Evolutionary conservation across 2,329 filamentous ascomycete genomes (phyloP), one percentile per base, ranked within the genome.

Genomic region (Nannizzia gypsea): DNA sequence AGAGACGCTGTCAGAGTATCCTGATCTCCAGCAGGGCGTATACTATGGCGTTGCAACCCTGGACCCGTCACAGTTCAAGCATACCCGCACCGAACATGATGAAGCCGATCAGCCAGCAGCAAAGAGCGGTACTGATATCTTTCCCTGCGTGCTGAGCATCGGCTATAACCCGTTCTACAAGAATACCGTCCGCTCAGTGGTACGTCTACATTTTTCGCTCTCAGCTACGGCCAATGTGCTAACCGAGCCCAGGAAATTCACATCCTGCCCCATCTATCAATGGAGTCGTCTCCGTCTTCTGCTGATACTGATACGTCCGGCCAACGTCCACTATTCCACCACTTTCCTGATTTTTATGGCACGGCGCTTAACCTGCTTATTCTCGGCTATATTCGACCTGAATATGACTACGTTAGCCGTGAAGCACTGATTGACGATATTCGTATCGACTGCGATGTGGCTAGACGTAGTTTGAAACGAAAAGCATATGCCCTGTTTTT

Each of bases 91-190:
- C 6, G 54, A 56, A 52, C 1, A 59, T 60, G 20, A 22, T 57
- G 57, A 11, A 58, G 5, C 56, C 6, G 36, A 58, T 2, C 38
- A 58, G 54, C 26, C 34, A 50, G 24, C 4, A n/a, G 55, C 59
- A 13, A 63, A 66, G 6, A 66, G 6, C 3, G 42, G 20, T 11
- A 46, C 42, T 17, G 69, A 66, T 17, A 78, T 93, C 60, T 89
- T 86, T 73, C 89, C 89, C 0, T 93, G 95, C 81, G 90, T 95
- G 65, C 88, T 96, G 86, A 89, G 85, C 63, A 92, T 96, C 65
- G 93, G 93, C 50, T 97, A 91, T 81, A 99, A 97, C 74, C 93
- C 93, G 0, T 97, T 91, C 76, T 99, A 96, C 81, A 90, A 91
- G 72, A 97, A 99, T 79, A 85, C 81, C 3, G 84, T 89, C 54